A percentile compares a stretch with the other conserved stretches of the same genome.
These are phyloP conservation scores for Colletotrichum spinosum DNA, from an alignment of 2,329 filamentous ascomycete species.

Conservation along the genomic window DNA sequence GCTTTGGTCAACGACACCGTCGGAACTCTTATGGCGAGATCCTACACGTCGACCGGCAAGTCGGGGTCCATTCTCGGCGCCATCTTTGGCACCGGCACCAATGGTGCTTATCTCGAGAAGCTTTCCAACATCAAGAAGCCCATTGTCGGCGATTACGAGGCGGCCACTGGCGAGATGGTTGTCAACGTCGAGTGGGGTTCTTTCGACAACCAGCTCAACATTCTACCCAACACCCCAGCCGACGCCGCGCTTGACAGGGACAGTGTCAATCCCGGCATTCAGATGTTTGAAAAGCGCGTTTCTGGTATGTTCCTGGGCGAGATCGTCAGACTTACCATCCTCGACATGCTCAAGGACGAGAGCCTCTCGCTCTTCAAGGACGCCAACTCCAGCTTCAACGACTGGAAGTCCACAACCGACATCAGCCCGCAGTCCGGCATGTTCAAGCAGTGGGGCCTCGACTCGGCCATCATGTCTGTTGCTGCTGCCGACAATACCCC, in stretches of 20 bases:
- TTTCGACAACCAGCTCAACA: constrained; percentile 93
- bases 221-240: constrained; percentile 87
- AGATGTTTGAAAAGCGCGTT: constrained; percentile 99
- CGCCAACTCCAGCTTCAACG: constrained; percentile 78
- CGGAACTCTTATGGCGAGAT: constrained; percentile 96
- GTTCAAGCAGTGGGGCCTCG: constrained; percentile 86
- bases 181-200: constrained; percentile 99
- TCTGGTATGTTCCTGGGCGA: constrained; percentile 99
- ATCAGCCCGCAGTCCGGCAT: constrained; percentile 75
- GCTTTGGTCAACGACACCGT: constrained; percentile 98
- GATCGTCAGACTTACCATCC: constrained; percentile 82
- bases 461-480: constrained; percentile 89
- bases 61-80: constrained; percentile 89
- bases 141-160: constrained; percentile 77
- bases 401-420: constrained; percentile 75
- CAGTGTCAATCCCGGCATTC: constrained; percentile 90
- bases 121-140: constrained; percentile 85
- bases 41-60: constrained; percentile 92
- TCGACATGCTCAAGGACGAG: constrained; percentile 77
- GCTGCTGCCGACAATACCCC: constrained; percentile 83
- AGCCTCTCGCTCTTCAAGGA: constrained; percentile 80
- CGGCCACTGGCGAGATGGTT: constrained; percentile 91
- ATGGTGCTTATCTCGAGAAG: constrained; percentile 97
- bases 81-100: constrained; percentile 97
- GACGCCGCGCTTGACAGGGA: constrained; percentile 82